Conservation (phyloP, 1,139 yeast genomes). For the Meyerozyma sp. region DNA sequence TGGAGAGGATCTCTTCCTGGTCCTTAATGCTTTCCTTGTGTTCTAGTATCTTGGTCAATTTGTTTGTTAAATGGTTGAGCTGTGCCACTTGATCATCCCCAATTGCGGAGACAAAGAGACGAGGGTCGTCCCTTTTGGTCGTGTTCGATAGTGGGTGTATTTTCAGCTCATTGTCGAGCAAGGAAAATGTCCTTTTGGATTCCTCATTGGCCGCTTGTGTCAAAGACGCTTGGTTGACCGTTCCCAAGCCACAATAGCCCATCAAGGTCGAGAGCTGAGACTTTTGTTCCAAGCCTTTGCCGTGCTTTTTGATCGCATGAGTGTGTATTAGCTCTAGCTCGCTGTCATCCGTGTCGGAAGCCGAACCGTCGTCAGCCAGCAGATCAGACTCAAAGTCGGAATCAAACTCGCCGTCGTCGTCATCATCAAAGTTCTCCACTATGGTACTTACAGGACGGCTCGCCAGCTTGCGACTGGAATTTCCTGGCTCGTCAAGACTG, state of each 20-base stretch:
- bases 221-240: slow-evolving; percentile 12
- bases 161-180: slow-evolving; percentile 19
- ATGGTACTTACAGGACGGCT: slow-evolving; percentile 7
- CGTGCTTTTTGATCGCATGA: slow-evolving; percentile 21
- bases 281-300: slow-evolving; percentile 2
- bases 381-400: background rate
- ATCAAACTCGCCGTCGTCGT: background rate
- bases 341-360: slow-evolving; percentile 11
- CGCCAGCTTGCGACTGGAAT: slow-evolving; percentile 1
- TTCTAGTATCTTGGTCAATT: slow-evolving; percentile 25
- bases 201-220: slow-evolving; percentile 28
- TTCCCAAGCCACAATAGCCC: slow-evolving; percentile 30
- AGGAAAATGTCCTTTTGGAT: slow-evolving; percentile 26
- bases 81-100: slow-evolving; percentile 49
- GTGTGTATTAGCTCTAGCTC: slow-evolving; percentile 16
- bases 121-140: slow-evolving; percentile 12
- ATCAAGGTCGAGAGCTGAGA: slow-evolving; percentile 25
- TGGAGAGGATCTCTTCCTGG: slow-evolving; percentile 11
- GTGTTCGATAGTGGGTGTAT: slow-evolving; percentile 21
- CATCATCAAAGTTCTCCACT: slow-evolving; percentile 1
- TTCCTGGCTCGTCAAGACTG: background rate
- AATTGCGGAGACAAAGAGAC: slow-evolving; percentile 43
- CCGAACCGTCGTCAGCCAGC: background rate
- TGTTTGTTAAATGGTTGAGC: slow-evolving; percentile 44
- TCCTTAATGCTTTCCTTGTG: slow-evolving; percentile 13